Conservation (phyloP, 495 filamentous ascomycete species). For the Pyrenula massariospora region DNA sequence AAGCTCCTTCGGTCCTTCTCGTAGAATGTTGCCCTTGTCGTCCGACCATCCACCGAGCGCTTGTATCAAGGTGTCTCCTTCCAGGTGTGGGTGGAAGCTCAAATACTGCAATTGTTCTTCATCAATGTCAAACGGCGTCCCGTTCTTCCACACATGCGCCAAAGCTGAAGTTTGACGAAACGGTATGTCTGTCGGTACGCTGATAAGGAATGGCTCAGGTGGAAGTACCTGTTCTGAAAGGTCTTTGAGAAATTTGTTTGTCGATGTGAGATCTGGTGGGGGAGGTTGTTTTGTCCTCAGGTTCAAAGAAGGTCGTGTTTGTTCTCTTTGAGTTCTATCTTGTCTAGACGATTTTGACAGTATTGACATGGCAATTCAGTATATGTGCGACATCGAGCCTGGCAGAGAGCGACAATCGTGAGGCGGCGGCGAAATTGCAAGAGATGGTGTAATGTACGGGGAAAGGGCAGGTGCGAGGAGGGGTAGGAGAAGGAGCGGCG, state of each 20-base stretch:
- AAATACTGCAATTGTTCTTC: slow-evolving; percentile 43
- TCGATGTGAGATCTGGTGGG: slow-evolving; percentile 18
- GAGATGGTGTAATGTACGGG: neutral
- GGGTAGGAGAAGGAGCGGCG: neutral
- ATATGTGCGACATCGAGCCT: neutral
- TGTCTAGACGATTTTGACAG: neutral
- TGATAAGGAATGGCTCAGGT: slow-evolving; percentile 35
- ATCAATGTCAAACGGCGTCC: slow-evolving; percentile 27
- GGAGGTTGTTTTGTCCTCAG: neutral
- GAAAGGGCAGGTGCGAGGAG: neutral
- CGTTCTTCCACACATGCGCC: slow-evolving; percentile 35
- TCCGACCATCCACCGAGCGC: slow-evolving; percentile 43
- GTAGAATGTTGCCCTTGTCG: slow-evolving; percentile 33
- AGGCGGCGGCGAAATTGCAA: neutral
- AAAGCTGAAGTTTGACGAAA: slow-evolving; percentile 26
- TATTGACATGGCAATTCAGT: neutral
- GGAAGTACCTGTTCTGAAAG: slow-evolving; percentile 36
- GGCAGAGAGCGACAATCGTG: neutral
- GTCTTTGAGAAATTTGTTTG: slow-evolving; percentile 28
- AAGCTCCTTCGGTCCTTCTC: slow-evolving; percentile 20
- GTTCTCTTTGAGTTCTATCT: neutral
- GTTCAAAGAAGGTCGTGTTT: neutral
- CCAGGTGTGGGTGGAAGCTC: slow-evolving; percentile 39
- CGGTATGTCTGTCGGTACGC: slow-evolving; percentile 30
- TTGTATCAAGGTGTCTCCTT: slow-evolving; percentile 30